A percentile compares a stretch with the other conserved stretches of the same genome.
Evolutionary conservation across 805 yeast genomes (phyloP).

Genomic region (Saturnispora silvae): DNA sequence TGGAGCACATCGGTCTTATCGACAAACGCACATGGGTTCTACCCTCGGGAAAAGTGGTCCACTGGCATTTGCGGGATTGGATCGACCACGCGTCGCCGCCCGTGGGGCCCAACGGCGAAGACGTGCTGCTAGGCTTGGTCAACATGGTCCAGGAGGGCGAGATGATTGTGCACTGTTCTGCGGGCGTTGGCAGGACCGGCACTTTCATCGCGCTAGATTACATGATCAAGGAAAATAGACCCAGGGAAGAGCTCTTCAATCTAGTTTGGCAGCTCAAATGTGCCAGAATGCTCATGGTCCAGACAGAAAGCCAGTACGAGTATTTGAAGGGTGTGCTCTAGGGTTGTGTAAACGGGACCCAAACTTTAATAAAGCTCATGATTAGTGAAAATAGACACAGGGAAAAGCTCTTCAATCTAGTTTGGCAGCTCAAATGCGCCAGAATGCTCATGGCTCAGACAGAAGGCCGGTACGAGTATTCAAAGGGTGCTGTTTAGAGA

Average conservation of each 20-base stretch:
- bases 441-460: slow-evolving; percentile 47
- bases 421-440: slow-evolving; percentile 36
- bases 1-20: too few species aligned
- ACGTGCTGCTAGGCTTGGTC: slow-evolving; percentile 2
- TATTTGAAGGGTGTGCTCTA: slow-evolving; percentile 34
- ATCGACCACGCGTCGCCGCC: slow-evolving; percentile 12
- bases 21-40: too few species aligned
- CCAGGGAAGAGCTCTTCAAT: slow-evolving; percentile 27
- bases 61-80: slow-evolving; percentile 12
- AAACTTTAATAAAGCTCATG: slow-evolving; percentile 36
- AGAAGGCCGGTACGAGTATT: slow-evolving; percentile 37
- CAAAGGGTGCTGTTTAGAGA: slow-evolving; percentile 31
- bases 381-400: slow-evolving; percentile 13
- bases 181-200: slow-evolving; percentile 53
- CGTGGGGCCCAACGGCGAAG: slow-evolving; percentile 2
- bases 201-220: slow-evolving; percentile 38
- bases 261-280: slow-evolving; percentile 35
- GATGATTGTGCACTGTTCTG: slow-evolving; percentile 43
- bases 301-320: slow-evolving; percentile 38
- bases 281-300: slow-evolving; percentile 47
- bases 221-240: slow-evolving; percentile 17
- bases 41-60: slow-evolving; percentile 4
- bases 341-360: slow-evolving; percentile 43
- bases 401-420: slow-evolving; percentile 30
- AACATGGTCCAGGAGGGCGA: slow-evolving; percentile 8